A percentile compares a stretch with the other conserved stretches of the same genome.
These are phyloP conservation scores for Protomyces pachydermus DNA, from an alignment of 1,139 yeast species.

Conservation along the genomic window DNA sequence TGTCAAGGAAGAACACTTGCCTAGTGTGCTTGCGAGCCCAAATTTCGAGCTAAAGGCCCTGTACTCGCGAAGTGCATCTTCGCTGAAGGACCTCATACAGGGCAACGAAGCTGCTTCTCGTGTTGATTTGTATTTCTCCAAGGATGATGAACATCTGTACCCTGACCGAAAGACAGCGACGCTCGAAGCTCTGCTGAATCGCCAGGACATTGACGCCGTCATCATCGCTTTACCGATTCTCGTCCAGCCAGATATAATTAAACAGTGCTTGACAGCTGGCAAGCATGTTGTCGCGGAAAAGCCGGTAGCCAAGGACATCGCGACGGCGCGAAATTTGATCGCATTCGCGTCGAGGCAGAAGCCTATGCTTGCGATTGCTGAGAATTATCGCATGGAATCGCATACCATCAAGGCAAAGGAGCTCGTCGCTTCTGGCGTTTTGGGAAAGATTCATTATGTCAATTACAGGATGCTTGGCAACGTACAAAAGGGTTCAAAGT, in stretches of 20 bases:
- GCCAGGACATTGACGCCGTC: constrained; percentile 33
- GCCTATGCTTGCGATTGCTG: constrained; percentile 27
- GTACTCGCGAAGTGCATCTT: constrained; percentile 43
- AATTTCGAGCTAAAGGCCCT: constrained; percentile 32
- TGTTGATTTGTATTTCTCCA: constrained; percentile 1
- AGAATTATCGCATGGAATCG: constrained; percentile 29
- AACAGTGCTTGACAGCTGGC: constrained; percentile 32
- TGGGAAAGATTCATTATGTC: constrained; percentile 16
- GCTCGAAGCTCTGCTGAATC: constrained; percentile 31
- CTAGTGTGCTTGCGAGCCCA: constrained; percentile 31
- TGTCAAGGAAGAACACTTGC: constrained; percentile 33
- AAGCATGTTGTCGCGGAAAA: constrained; percentile 34
- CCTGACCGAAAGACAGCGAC: not conserved
- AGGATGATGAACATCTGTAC: not conserved
- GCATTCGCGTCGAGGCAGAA: not conserved
- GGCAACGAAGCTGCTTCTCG: not conserved
- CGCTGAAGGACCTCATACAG: constrained; percentile 12
- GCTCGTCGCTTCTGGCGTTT: constrained; percentile 3
- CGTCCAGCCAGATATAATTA: constrained; percentile 31
- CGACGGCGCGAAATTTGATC: constrained; percentile 31
- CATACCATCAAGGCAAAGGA: constrained; percentile 7
- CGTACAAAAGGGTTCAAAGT: constrained; percentile 29
- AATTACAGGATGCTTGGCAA: constrained; percentile 1
- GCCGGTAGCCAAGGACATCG: constrained; percentile 33
- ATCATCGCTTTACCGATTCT: constrained; percentile 33